Evolutionary conservation across 768 basidiomycete genomes (phyloP), one percentile per base, ranked within the genome.

Genomic region (Pulveroboletus frians): DNA sequence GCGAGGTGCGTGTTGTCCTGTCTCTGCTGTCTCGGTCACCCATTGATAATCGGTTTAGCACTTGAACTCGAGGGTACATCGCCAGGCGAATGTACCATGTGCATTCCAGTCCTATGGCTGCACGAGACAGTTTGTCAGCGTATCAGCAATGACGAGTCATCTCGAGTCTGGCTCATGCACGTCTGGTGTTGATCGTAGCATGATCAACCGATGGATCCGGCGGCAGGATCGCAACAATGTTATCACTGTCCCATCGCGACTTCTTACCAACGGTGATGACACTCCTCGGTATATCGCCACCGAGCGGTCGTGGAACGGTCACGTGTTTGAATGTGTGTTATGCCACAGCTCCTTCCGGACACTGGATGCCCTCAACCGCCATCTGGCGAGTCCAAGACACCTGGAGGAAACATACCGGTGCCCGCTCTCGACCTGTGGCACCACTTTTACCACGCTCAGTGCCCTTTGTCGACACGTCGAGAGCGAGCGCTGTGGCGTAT

Each of bases 401-500:
- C 63, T 74, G 53, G 70, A 74, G 1, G 73, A 69, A 60, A 69
- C 75, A 2, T 85, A 81, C 56, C 55, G 73, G 3, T 87, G 85
- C 65, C 81, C 80, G 4, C 61, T 73, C 38, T 51, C 47, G 7
- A 65, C 63, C 10, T 87, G 85, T 56, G 56, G 46, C 2, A 27
- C 42, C 20, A 60, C 64, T 29, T 85, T 82, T 58, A 52, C 44
- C 7, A 74, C 79, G 13, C 71, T 86, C 29, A 84, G 84, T 47
- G 81, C 59, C 4, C 63, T 87, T 46, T 76, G 76, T 38, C 78
- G 81, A 66, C 84, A 87, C 61, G 73, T 86, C 29, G 83, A 86
- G 69, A 81, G 79, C 58, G 78, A 76, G 54, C 65, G 53, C 23
- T 87, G 85, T 61, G 79, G 78, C 0, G 75, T 85, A 18, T 48